Evolutionary conservation across 2,329 filamentous ascomycete genomes (phyloP).

Genomic region (Exserohilum rostratum): DNA sequence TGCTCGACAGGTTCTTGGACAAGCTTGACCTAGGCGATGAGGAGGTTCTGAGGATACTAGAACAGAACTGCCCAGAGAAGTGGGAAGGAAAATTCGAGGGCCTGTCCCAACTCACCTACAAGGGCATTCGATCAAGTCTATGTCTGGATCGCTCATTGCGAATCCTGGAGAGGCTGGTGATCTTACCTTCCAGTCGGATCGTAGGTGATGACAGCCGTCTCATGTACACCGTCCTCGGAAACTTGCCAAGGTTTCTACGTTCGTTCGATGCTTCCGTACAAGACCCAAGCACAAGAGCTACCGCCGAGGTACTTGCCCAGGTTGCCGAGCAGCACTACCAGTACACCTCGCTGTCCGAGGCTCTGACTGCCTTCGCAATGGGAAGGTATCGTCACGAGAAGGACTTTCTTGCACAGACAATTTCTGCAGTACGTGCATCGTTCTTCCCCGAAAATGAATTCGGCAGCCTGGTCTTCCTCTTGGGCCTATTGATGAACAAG

Average conservation of each 20-base stretch:
- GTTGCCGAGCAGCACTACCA: slow-evolving; percentile 78
- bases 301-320: slow-evolving; percentile 71
- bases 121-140: slow-evolving; percentile 84
- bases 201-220: slow-evolving; percentile 83
- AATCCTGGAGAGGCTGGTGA: slow-evolving; percentile 78
- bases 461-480: slow-evolving; percentile 83
- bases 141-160: slow-evolving; percentile 80
- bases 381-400: slow-evolving; percentile 69
- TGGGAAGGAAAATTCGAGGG: slow-evolving; percentile 93
- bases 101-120: slow-evolving; percentile 83
- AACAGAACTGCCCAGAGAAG: slow-evolving; percentile 78
- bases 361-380: slow-evolving; percentile 72
- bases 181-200: slow-evolving; percentile 77
- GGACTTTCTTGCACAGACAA: slow-evolving; percentile 77
- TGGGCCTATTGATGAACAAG: slow-evolving; percentile 89
- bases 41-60: slow-evolving; percentile 70
- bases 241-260: slow-evolving; percentile 83
- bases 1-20: slow-evolving; percentile 84
- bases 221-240: slow-evolving; percentile 87
- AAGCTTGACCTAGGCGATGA: slow-evolving; percentile 81
- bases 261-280: slow-evolving; percentile 71
- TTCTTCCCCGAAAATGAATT: slow-evolving; percentile 87
- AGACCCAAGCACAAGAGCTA: slow-evolving; percentile 57
- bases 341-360: slow-evolving; percentile 68
- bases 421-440: slow-evolving; percentile 74